phyloP scores from a whole-genome alignment of 306 rosid genomes.

The Chamaecrista fasciculata region DNA sequence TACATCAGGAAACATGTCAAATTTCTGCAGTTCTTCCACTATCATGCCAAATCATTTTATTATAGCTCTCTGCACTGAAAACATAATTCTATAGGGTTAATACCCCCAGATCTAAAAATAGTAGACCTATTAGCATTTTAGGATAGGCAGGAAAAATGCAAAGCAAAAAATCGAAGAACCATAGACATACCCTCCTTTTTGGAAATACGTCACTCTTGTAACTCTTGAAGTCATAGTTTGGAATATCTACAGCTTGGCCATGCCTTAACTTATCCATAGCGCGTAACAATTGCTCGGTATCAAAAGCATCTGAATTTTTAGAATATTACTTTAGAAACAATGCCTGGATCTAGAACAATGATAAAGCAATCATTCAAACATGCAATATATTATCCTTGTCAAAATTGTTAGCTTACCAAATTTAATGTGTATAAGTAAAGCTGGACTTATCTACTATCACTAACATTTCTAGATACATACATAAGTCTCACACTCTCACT shows the following conservation, averaged over 20 bases:
- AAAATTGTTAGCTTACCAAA: slow-evolving; percentile 14
- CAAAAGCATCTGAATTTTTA: slow-evolving; percentile 81
- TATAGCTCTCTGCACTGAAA: slow-evolving; percentile 2
- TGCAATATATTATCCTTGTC: slow-evolving; percentile 16
- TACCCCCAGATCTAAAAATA: slow-evolving; percentile 9
- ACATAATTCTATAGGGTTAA: neutral
- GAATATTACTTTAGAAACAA: neutral
- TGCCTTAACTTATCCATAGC: slow-evolving; percentile 87
- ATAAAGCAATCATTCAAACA: slow-evolving; percentile 18
- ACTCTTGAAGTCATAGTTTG: slow-evolving; percentile 88
- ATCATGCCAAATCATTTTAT: slow-evolving; percentile 13
- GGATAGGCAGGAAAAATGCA: slow-evolving; percentile 3
- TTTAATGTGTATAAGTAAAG: slow-evolving; percentile 6
- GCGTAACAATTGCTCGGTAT: slow-evolving; percentile 67
- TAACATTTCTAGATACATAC: neutral
- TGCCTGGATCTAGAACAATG: neutral
- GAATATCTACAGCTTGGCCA: slow-evolving; percentile 89
- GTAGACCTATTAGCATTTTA: slow-evolving; percentile 11
- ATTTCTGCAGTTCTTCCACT: slow-evolving; percentile 14
- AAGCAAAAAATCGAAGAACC: slow-evolving; percentile 4
- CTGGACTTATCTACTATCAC: neutral
- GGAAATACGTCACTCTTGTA: slow-evolving; percentile 66
- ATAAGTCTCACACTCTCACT: too few relatives aligned
- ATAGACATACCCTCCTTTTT: slow-evolving; percentile 78
- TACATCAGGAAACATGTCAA: neutral